Evolutionary conservation across 768 basidiomycete genomes (phyloP).

Genomic region (Trametes cinnabarina): DNA sequence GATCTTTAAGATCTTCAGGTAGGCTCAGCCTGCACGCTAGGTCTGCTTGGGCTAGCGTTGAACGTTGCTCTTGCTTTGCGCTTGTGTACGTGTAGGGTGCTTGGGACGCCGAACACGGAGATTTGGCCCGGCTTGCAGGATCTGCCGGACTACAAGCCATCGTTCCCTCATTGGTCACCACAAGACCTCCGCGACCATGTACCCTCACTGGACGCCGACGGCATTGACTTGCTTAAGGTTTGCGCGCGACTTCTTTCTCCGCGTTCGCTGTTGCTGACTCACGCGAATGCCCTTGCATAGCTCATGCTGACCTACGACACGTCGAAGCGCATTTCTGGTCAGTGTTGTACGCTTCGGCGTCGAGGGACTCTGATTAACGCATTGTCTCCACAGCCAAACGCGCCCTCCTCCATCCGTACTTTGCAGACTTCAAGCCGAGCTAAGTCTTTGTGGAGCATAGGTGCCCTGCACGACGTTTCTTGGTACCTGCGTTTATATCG

Average conservation of each 20-base stretch:
- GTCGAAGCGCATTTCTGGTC: constrained; percentile 89
- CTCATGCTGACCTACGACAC: constrained; percentile 75
- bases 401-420: constrained; percentile 49
- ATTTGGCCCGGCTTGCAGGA: constrained; percentile 87
- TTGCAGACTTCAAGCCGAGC: constrained; percentile 44
- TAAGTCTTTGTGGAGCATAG: background rate
- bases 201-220: constrained; percentile 68
- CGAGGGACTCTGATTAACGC: background rate
- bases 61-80: background rate
- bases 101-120: constrained; percentile 92
- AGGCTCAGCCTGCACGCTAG: constrained; percentile 21
- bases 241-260: constrained; percentile 13
- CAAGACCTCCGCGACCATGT: constrained; percentile 70
- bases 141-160: constrained; percentile 92
- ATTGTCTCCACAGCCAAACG: constrained; percentile 48
- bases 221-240: constrained; percentile 80
- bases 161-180: constrained; percentile 92
- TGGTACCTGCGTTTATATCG: background rate
- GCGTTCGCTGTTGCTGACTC: background rate
- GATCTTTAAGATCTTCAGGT: constrained; percentile 99
- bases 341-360: constrained; percentile 21
- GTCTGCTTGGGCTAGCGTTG: background rate
- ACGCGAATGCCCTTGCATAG: constrained; percentile 12
- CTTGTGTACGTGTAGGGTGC: constrained; percentile 51
- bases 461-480: no score